Conservation (phyloP, 768 basidiomycete genomes). For the Amanita rimosa region DNA sequence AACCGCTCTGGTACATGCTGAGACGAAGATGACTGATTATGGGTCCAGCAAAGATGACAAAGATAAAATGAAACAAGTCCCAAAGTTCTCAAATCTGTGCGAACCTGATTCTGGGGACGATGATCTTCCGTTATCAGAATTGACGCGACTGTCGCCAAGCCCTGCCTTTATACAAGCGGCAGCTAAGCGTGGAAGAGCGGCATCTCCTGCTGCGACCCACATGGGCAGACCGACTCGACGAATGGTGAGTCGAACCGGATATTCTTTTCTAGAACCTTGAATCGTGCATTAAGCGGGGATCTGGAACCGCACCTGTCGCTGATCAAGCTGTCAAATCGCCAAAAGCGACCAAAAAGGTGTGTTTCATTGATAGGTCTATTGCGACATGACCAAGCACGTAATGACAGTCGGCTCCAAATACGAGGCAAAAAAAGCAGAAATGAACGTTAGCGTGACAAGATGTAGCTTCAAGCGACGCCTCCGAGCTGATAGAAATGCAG, state of each 20-base stretch:
- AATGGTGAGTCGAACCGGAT: not conserved
- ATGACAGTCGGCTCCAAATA: not conserved
- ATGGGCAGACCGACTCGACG: conserved; percentile 2
- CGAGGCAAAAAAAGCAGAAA: conserved; percentile 2
- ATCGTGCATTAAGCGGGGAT: not conserved
- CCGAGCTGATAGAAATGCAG: not conserved
- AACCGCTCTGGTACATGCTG: not conserved
- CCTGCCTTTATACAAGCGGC: not conserved
- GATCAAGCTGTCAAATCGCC: not conserved
- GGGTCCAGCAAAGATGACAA: not conserved
- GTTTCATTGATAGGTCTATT: not conserved
- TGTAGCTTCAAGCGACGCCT: not conserved
- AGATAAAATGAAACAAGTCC: not conserved
- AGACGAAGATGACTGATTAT: not conserved
- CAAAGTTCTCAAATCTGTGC: conserved; percentile 8
- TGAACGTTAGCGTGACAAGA: not conserved
- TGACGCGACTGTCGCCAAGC: conserved; percentile 9
- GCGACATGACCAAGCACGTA: not conserved
- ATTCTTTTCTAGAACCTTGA: not conserved
- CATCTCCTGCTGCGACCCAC: conserved; percentile 6
- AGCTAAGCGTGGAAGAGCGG: conserved; percentile 11
- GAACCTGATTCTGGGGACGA: conserved; percentile 14
- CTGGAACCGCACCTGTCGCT: not conserved
- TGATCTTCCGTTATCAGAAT: conserved; percentile 14
- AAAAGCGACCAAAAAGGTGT: conserved; percentile 1